phyloP scores from a whole-genome alignment of 2,329 filamentous ascomycete species.

The Ciborinia camelliae region DNA sequence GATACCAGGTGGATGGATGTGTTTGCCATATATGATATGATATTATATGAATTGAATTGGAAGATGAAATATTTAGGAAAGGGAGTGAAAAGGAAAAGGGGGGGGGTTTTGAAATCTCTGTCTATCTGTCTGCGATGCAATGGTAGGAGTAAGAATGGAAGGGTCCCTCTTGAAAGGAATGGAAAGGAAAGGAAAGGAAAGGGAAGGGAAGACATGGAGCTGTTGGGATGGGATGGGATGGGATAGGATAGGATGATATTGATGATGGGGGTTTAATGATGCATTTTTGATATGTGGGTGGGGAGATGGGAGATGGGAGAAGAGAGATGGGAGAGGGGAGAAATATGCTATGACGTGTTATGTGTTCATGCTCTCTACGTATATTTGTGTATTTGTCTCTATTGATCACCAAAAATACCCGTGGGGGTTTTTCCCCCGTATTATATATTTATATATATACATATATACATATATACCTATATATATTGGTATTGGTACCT shows the following conservation, averaged over 20 bases:
- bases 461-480: too few species aligned
- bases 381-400: background rate
- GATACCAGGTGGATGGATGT: conserved; percentile 14
- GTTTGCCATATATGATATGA: conserved; percentile 14
- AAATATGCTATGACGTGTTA: conserved; percentile 7
- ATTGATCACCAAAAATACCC: background rate
- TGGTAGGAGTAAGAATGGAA: conserved; percentile 1
- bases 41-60: conserved; percentile 4
- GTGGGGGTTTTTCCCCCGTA: too few species aligned
- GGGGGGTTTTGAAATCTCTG: background rate
- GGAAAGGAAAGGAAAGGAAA: background rate
- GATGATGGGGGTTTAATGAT: conserved; percentile 6
- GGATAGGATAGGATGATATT: background rate
- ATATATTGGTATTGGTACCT: too few species aligned
- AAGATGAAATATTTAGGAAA: conserved; percentile 3
- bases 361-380: background rate
- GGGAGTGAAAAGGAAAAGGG: conserved; percentile 3
- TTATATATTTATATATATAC: too few species aligned
- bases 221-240: too few species aligned
- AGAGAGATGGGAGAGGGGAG: too few species aligned
- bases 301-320: background rate
- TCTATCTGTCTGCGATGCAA: background rate
- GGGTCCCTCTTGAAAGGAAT: too few species aligned
- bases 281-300: conserved; percentile 1
- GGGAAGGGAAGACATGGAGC: too few species aligned